Evolutionary conservation across 768 basidiomycete species (phyloP), one percentile per base, ranked within the genome.

Genomic region (Podaxis pistillaris): DNA sequence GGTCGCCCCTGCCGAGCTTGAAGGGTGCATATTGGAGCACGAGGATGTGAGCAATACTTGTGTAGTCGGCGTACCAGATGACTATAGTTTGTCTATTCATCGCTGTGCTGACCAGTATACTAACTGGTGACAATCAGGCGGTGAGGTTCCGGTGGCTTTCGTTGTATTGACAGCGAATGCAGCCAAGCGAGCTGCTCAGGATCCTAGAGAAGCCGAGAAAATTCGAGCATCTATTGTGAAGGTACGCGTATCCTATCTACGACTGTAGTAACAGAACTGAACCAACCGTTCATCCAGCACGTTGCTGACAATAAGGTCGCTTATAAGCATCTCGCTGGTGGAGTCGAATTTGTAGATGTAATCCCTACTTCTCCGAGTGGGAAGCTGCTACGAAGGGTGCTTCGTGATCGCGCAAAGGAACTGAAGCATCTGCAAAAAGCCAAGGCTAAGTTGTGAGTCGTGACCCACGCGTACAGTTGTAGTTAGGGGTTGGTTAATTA

Each of bases 1-100:
- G 69, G 89, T 91, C 1, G 87, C 89, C 0, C 89, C 89, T 1
- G 88, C 89, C 3, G 88, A 89, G 65, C 76, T 90, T 8, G 89
- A 90, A 67, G 89, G 83, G 19, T 86, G 86, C 63, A 68, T 88
- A n/a, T 70, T 88, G 26, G 80, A 76, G 49, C 85, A 89, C 65
- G 72, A 80, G 0, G 87, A 87, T 66, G 82, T 90, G 24, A 76
- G 78, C 3, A 83, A 87, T 47, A 78, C 78, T 1, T 89, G 89
- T 65, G 88, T 91, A 1, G 83, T 91, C 17, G 83, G 86, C 0
- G 68, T 87, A 36, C 83, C 83, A 7, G 86, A 91, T 67, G 88
- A 89, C 7, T 90, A 83, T 63, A 86, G 83, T 79, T 24, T 47
- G 78, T n/a, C 36, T 61, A 8, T 17, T 57, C 5, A n/a, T 11